Evolutionary conservation across 2,329 filamentous ascomycete species (phyloP).

Genomic region (Tolypocladium nubicola): DNA sequence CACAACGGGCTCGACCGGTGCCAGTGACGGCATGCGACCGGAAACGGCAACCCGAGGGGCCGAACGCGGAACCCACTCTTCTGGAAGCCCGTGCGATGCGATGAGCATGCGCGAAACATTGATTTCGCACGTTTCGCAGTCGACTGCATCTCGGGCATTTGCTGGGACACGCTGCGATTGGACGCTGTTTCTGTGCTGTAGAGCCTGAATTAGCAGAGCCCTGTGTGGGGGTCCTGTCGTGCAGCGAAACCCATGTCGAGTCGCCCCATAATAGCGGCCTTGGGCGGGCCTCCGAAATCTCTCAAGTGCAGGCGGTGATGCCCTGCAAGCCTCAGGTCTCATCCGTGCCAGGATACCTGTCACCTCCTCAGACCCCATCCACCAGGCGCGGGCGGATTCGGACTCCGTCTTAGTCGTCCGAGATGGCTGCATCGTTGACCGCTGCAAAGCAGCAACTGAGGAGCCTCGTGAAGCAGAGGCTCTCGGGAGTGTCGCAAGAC

Average conservation of each 20-base stretch:
- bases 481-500: constrained; percentile 52
- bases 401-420: not conserved
- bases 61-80: not conserved
- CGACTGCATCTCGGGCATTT: not conserved
- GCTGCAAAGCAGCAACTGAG: constrained; percentile 70
- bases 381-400: not conserved
- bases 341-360: not conserved
- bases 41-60: not conserved
- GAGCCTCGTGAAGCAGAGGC: constrained; percentile 53
- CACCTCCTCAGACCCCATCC: not conserved
- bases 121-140: not conserved
- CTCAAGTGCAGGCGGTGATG: not conserved
- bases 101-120: not conserved
- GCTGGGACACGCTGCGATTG: not conserved
- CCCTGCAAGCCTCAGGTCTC: not conserved
- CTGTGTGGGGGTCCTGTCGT: not conserved
- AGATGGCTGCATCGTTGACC: constrained; percentile 45
- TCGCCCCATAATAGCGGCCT: not conserved
- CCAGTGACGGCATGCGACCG: not conserved
- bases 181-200: not conserved
- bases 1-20: not conserved
- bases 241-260: not conserved
- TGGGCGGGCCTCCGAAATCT: not conserved
- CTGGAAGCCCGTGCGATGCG: not conserved
- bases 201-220: not conserved